These are phyloP conservation scores for Phytophthora ramorum DNA, from an alignment of 352 stramenopile species.

Conservation along the genomic window DNA sequence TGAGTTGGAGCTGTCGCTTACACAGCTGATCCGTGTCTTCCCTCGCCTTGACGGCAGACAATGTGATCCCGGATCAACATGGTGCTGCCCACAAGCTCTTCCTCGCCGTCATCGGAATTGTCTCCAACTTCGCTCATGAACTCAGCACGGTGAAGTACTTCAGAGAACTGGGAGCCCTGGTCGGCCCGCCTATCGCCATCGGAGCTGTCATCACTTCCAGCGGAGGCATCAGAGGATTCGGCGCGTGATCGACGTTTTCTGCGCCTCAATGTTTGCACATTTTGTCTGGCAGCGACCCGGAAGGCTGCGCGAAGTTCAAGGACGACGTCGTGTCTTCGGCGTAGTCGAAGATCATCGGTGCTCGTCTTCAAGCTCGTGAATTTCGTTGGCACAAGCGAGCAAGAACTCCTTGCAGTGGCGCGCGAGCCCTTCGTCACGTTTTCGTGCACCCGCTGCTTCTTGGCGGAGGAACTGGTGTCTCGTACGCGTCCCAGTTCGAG, in stretches of 20 bases:
- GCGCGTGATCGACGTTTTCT: slow-evolving; percentile 60
- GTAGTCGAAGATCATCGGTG: slow-evolving; percentile 72
- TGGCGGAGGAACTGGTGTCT: slow-evolving; percentile 3
- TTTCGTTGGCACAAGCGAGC: slow-evolving; percentile 80
- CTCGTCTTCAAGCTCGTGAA: slow-evolving; percentile 78
- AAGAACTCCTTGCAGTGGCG: slow-evolving; percentile 74
- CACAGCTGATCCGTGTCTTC: too few relatives aligned
- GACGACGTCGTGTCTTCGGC: slow-evolving; percentile 53
- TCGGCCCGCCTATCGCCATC: slow-evolving; percentile 54
- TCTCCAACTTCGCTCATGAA: slow-evolving; percentile 47
- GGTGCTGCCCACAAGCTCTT: not conserved
- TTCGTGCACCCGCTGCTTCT: slow-evolving; percentile 49
- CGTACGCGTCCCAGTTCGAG: slow-evolving; percentile 16
- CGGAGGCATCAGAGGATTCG: slow-evolving; percentile 30
- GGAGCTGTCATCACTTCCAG: slow-evolving; percentile 33
- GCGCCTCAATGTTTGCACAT: slow-evolving; percentile 18
- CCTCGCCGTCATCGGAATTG: slow-evolving; percentile 1
- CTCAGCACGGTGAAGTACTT: slow-evolving; percentile 59
- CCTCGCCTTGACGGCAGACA: slow-evolving; percentile 38
- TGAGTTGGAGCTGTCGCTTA: too few relatives aligned
- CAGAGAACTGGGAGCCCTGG: slow-evolving; percentile 65
- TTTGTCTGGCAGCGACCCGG: not conserved
- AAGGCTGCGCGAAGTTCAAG: slow-evolving; percentile 5
- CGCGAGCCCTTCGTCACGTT: slow-evolving; percentile 30
- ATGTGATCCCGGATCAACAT: slow-evolving; percentile 22